Evolutionary conservation across 2,329 filamentous ascomycete genomes (phyloP).

Genomic region (Xylariaceae sp.): DNA sequence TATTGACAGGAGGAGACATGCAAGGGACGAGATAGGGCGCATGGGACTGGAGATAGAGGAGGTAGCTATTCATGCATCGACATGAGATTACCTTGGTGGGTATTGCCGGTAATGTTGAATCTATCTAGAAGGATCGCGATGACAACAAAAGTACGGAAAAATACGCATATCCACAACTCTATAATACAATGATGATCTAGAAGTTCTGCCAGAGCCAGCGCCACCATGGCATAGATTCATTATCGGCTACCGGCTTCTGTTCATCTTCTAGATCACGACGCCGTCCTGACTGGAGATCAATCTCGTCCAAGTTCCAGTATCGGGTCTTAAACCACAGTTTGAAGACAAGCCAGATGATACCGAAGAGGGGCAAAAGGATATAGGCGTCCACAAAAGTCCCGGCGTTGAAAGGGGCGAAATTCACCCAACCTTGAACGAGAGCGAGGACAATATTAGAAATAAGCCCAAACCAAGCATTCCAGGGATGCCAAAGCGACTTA

Average conservation of each 20-base stretch:
- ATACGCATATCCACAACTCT: neutral
- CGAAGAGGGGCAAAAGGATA: slow-evolving; percentile 55
- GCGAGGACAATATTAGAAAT: slow-evolving; percentile 54
- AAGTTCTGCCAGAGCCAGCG: slow-evolving; percentile 40
- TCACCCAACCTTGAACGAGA: slow-evolving; percentile 58
- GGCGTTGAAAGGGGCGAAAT: slow-evolving; percentile 51
- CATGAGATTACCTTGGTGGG: neutral
- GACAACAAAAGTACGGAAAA: too few relatives aligned
- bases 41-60: too few relatives aligned
- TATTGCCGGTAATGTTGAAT: slow-evolving; percentile 3
- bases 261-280: slow-evolving; percentile 49
- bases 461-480: slow-evolving; percentile 55
- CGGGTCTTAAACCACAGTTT: slow-evolving; percentile 52
- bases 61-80: neutral
- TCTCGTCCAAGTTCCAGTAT: slow-evolving; percentile 45
- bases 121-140: neutral
- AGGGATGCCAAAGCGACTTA: slow-evolving; percentile 50
- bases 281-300: slow-evolving; percentile 53
- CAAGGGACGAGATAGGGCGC: too few relatives aligned
- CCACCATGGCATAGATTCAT: slow-evolving; percentile 37
- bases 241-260: slow-evolving; percentile 31
- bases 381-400: slow-evolving; percentile 60
- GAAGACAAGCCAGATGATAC: slow-evolving; percentile 50
- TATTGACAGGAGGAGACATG: too few relatives aligned
- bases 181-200: slow-evolving; percentile 23